phyloP scores from a whole-genome alignment of 495 filamentous ascomycete genomes.

The Hyphodiscus hymeniophilus region DNA sequence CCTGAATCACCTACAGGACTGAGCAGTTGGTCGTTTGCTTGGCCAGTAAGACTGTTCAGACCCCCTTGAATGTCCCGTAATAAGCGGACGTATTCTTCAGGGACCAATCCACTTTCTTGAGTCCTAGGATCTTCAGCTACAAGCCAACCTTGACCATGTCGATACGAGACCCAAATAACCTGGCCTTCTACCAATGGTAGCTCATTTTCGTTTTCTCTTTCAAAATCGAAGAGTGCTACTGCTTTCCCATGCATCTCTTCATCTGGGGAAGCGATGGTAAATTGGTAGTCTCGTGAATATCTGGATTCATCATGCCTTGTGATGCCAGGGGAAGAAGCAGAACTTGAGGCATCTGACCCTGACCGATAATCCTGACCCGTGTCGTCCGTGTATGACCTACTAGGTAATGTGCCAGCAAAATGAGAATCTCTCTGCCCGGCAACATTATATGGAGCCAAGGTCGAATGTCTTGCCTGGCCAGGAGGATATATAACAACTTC shows the following conservation, averaged over 20 bases:
- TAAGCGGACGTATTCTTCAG: slow-evolving; percentile 92
- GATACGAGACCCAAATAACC: slow-evolving; percentile 91
- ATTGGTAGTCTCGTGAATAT: slow-evolving; percentile 85
- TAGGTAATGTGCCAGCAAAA: slow-evolving; percentile 27
- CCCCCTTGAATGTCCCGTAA: slow-evolving; percentile 81
- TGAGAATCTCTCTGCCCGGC: slow-evolving; percentile 35
- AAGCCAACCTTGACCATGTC: slow-evolving; percentile 94
- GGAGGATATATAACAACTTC: slow-evolving; percentile 75
- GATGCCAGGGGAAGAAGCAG: slow-evolving; percentile 42
- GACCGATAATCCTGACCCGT: slow-evolving; percentile 41
- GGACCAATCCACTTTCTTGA: slow-evolving; percentile 75
- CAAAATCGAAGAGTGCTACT: slow-evolving; percentile 91
- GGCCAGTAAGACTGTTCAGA: slow-evolving; percentile 43
- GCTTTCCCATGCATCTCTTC: slow-evolving; percentile 98
- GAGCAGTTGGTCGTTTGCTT: slow-evolving; percentile 29
- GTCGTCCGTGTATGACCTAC: slow-evolving; percentile 47
- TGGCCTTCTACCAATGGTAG: slow-evolving; percentile 89
- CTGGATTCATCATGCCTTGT: slow-evolving; percentile 51
- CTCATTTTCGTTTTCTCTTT: slow-evolving; percentile 92
- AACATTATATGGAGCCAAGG: slow-evolving; percentile 27
- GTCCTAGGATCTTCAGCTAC: slow-evolving; percentile 96
- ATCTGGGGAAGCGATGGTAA: slow-evolving; percentile 89
- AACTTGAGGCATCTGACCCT: slow-evolving; percentile 50
- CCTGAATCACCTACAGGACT: slow-evolving; percentile 36
- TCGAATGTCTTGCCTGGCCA: slow-evolving; percentile 50